Base-by-base conservation (phyloP, 805 yeast genomes). In the Phaffomyces antillensis region DNA sequence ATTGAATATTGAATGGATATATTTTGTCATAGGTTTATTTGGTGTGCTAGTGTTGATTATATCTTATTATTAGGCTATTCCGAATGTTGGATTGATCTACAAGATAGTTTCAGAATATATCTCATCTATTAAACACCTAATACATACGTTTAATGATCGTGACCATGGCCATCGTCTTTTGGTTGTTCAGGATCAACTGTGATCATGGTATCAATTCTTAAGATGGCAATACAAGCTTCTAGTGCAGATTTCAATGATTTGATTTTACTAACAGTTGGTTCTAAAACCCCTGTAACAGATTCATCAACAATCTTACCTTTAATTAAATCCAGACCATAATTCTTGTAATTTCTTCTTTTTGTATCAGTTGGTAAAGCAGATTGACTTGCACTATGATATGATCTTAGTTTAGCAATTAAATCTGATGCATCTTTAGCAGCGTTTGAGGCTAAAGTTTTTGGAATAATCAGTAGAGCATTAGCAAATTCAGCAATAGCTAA, bases 401-500 rank as follows among this genome's bases (percentile, higher is more conserved):
- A 85, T 66, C 99, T 83, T 59, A 93, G 75, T 67, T 90, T 93
- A 48, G 99, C 95, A 52, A 93, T 88, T 54, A 93, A 76, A 52
- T 95, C 99, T 30, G 91, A 80, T 1, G 97, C 81, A 67, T 93
- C 99, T 67, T 91, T 93, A 37, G 98, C 99, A 9, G 99, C 99
- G 62, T 93, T 93, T 32, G 86, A 89, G 2, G 98, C 97, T 56
- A 93, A 70, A 2, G 98, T 93, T 76, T 91, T 93, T 64, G 99
- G 99, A 54, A 93, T 91, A 17, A 89, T 76, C 46, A 93, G 74
- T 55, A 93, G 71, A 1, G 97, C 90, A 52, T 76, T 76, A 33
- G 99, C 97, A 72, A 93, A 93, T 69, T 91, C 99, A 1, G 97
- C 95, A 68, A 93, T 93, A 16, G 99, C 98, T 59, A 93, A 76